These are phyloP conservation scores for Cystofilobasidium bisporidii DNA, from an alignment of 768 basidiomycete species.

Conservation along the genomic window DNA sequence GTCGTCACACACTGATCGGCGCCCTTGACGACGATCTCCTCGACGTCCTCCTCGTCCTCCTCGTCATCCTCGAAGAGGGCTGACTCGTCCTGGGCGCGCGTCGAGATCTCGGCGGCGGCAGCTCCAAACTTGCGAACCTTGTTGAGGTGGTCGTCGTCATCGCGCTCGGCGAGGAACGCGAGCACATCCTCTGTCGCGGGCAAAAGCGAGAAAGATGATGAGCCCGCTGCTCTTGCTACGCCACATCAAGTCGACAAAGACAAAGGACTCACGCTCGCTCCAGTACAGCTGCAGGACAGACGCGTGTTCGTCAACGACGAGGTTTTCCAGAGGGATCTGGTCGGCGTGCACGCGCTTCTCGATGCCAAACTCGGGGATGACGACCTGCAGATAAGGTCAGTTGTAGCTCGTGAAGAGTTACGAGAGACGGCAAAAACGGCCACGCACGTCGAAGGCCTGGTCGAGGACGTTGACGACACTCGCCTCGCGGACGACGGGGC, in stretches of 20 bases:
- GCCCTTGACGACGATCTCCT: slow-evolving; percentile 67
- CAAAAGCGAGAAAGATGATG: too few relatives aligned
- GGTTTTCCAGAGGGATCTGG: slow-evolving; percentile 98
- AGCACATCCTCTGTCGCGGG: slow-evolving; percentile 89
- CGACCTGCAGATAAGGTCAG: slow-evolving; percentile 1
- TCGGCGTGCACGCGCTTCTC: slow-evolving; percentile 98
- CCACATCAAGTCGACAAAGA: not conserved
- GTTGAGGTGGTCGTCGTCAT: slow-evolving; percentile 80
- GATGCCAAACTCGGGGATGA: slow-evolving; percentile 80
- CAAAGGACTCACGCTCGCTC: slow-evolving; percentile 31
- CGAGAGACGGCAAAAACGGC: slow-evolving; percentile 45
- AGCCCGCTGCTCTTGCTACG: too few relatives aligned
- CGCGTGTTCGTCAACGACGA: slow-evolving; percentile 89
- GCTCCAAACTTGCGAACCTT: slow-evolving; percentile 88
- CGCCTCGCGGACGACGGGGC: slow-evolving; percentile 90
- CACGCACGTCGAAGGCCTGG: slow-evolving; percentile 80
- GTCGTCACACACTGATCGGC: slow-evolving; percentile 40
- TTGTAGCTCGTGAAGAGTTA: not conserved
- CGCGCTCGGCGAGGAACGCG: slow-evolving; percentile 77
- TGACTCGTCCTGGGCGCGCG: slow-evolving; percentile 74
- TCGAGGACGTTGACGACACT: slow-evolving; percentile 93
- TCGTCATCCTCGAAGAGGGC: slow-evolving; percentile 67
- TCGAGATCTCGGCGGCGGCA: slow-evolving; percentile 82
- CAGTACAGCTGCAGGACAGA: slow-evolving; percentile 53
- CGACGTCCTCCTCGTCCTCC: slow-evolving; percentile 63